Base-by-base conservation (phyloP, 176 grass and related monocot genomes). In the Carex pumila region DNA sequence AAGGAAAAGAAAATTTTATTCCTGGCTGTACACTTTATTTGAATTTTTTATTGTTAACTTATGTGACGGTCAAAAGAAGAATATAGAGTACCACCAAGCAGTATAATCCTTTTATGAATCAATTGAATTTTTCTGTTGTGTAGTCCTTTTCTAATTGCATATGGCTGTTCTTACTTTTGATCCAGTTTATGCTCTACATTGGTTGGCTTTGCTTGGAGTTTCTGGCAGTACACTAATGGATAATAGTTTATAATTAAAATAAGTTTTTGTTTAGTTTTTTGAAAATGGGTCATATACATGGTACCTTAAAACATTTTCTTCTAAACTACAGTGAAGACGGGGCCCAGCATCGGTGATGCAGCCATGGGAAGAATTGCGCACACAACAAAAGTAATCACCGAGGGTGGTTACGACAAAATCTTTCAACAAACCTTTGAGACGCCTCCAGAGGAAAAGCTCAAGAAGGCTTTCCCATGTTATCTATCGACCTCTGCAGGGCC, bases 341-440 rank as follows among this genome's bases (percentile, higher is more conserved):
- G 96, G 55, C 96, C 96, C 61, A 99, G 96, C 77, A 92, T 99
- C 79, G 67, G 93, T 14, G 96, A 99, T 86, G 96, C 96, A 31
- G 96, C 96, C 12, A 99, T 99, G 96, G 88, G 91, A 57, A 91
- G 93, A 84, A 60, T 99, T 81, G 92, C 93, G 1, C 96, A 99
- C 79, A 90, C 91, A 65, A 99, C 93, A 21, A 99, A 99, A 93
- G 93, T 92, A 78, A 92, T 99, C 81, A 88, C 93, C 13, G 96
- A 99, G 93, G 96, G 96, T 73, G 96, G 96, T 79, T 99, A 99
- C 65, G 96, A 99, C 12, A 99, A 99, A 49, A 94, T 99, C 72
- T 99, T 99, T 62, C 91, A 99, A 60, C 93, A 99, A 60, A 95
- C 91, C 21, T 99, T 99, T 69, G 91, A 95, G 50, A 83, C 90